Conservation (phyloP, 1,284 basidiomycete species). For the Ustilago trichophora region DNA sequence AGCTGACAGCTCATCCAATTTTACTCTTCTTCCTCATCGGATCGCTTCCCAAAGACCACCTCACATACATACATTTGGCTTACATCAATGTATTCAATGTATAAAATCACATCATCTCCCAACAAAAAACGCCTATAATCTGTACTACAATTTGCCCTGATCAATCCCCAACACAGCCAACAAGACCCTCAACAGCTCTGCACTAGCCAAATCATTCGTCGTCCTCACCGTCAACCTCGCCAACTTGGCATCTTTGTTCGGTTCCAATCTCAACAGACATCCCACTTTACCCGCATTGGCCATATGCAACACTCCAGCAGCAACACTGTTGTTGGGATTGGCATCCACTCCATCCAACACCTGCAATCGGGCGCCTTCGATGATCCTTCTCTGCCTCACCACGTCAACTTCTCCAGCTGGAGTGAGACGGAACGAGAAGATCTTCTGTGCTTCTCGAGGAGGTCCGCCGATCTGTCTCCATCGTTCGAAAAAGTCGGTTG, state of each 20-base stretch:
- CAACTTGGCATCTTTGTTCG: slow-evolving; percentile 91
- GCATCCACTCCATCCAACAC: slow-evolving; percentile 74
- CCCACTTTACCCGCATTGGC: slow-evolving; percentile 89
- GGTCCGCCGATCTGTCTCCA: slow-evolving; percentile 97
- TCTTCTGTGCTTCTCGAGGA: slow-evolving; percentile 83
- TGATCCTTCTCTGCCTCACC: slow-evolving; percentile 76
- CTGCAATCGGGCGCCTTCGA: slow-evolving; percentile 80
- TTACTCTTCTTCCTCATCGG: too few relatives aligned
- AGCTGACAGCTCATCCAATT: too few relatives aligned
- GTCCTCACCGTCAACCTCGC: slow-evolving; percentile 93
- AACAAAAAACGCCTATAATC: too few relatives aligned
- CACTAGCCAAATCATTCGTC: slow-evolving; percentile 90
- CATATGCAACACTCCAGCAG: slow-evolving; percentile 90
- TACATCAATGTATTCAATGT: too few relatives aligned
- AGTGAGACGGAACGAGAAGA: slow-evolving; percentile 80
- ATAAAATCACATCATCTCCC: too few relatives aligned
- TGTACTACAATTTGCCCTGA: slow-evolving; percentile 24
- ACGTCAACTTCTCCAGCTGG: slow-evolving; percentile 77
- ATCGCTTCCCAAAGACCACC: too few relatives aligned
- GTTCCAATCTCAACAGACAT: slow-evolving; percentile 89
- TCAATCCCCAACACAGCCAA: slow-evolving; percentile 36
- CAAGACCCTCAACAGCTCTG: slow-evolving; percentile 73
- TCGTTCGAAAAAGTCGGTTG: slow-evolving; percentile 91
- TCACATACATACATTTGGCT: too few relatives aligned
- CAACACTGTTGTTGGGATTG: slow-evolving; percentile 82